Percentiles rank a stretch among this genome's conserved stretches.
Evolutionary conservation across 2,329 filamentous ascomycete genomes (phyloP).

Genomic region (Pseudocercospora musae): DNA sequence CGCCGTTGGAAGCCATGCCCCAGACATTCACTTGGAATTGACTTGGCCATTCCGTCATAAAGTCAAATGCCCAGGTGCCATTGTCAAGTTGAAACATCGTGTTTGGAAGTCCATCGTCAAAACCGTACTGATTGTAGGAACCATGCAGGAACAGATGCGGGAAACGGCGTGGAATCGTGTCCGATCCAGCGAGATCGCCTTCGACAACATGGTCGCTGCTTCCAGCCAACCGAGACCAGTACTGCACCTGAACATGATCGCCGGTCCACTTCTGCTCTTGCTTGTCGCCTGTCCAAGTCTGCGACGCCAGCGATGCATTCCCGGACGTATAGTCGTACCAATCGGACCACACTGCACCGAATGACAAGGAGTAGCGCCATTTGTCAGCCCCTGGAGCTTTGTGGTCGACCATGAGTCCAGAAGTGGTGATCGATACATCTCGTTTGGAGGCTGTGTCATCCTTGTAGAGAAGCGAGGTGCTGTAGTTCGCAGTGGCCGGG

Average conservation of each 20-base stretch:
- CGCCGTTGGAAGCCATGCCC: constrained; percentile 63
- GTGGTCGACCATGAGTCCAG: constrained; percentile 53
- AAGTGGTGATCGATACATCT: constrained; percentile 34
- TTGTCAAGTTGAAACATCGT: constrained; percentile 48
- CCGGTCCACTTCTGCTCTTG: constrained; percentile 57
- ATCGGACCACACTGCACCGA: constrained; percentile 57
- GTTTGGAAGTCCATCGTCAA: constrained; percentile 58
- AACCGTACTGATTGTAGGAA: constrained; percentile 62
- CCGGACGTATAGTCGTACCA: constrained; percentile 57
- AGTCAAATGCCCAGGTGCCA: constrained; percentile 57
- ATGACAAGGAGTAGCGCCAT: constrained; percentile 62
- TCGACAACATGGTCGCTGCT: constrained; percentile 61
- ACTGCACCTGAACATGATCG: constrained; percentile 61
- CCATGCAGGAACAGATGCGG: constrained; percentile 63
- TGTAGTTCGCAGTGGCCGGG: constrained; percentile 56
- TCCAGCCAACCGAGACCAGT: constrained; percentile 58
- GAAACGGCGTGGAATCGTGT: constrained; percentile 47
- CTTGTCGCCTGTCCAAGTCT: constrained; percentile 56
- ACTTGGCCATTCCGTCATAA: constrained; percentile 63
- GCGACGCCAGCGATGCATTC: constrained; percentile 47
- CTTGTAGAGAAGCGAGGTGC: constrained; percentile 49
- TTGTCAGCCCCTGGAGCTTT: constrained; percentile 59
- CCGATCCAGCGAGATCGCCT: constrained; percentile 49
- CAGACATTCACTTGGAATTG: constrained; percentile 62
- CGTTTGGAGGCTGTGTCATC: constrained; percentile 28